These are phyloP conservation scores for Euphorbia lathyris DNA, from an alignment of 345 rosid genomes.

Conservation along the genomic window DNA sequence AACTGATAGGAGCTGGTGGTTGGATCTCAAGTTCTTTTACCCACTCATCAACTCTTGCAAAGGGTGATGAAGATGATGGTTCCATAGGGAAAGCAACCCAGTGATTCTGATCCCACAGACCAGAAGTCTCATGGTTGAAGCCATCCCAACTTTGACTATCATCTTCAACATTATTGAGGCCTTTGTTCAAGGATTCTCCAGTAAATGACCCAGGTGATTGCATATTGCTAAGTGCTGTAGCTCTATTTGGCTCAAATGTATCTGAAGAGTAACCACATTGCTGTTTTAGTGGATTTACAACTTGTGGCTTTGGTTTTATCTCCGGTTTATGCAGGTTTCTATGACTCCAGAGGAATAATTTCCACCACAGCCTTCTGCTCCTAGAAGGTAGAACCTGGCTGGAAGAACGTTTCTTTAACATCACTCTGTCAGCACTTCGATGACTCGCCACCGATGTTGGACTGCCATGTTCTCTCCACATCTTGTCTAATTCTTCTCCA, in stretches of 20 bases:
- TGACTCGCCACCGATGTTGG: slow-evolving; percentile 51
- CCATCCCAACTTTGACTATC: slow-evolving; percentile 38
- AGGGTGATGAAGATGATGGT: slow-evolving; percentile 49
- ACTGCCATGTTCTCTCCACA: slow-evolving; percentile 28
- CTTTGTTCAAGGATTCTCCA: slow-evolving; percentile 38
- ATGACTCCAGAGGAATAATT: slow-evolving; percentile 91
- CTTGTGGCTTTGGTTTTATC: slow-evolving; percentile 35
- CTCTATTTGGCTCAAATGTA: slow-evolving; percentile 50
- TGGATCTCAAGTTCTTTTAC: slow-evolving; percentile 57
- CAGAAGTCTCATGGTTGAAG: slow-evolving; percentile 33
- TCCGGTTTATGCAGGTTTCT: slow-evolving; percentile 61
- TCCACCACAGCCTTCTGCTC: slow-evolving; percentile 82
- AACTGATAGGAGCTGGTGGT: slow-evolving; percentile 23
- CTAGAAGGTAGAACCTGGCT: slow-evolving; percentile 91
- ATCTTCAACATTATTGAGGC: slow-evolving; percentile 4
- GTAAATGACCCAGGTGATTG: slow-evolving; percentile 47
- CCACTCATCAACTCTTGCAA: slow-evolving; percentile 80
- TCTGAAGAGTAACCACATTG: slow-evolving; percentile 87
- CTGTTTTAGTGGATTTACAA: slow-evolving; percentile 39
- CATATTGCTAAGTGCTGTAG: slow-evolving; percentile 31
- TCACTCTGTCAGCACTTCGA: slow-evolving; percentile 81
- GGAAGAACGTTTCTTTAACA: slow-evolving; percentile 87
- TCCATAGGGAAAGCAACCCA: slow-evolving; percentile 79
- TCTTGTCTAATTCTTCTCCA: slow-evolving; percentile 29
- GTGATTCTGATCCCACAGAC: slow-evolving; percentile 66